These are phyloP conservation scores for Arthromyces matolae DNA, from an alignment of 768 basidiomycete genomes.

Conservation along the genomic window DNA sequence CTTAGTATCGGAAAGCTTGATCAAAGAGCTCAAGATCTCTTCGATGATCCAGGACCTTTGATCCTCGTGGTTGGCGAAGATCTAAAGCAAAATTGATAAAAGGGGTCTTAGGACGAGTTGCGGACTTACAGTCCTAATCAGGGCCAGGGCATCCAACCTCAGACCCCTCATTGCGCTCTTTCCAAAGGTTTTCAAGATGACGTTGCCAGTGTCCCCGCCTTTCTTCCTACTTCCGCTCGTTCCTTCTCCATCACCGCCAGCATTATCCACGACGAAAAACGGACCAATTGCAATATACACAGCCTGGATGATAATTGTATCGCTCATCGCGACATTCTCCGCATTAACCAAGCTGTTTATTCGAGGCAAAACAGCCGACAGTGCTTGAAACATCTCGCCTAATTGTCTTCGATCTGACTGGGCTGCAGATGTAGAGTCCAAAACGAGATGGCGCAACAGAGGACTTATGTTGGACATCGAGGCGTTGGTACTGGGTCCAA, in stretches of 20 bases:
- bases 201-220: constrained; percentile 54
- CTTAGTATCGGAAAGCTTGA: constrained; percentile 85
- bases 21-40: constrained; percentile 87
- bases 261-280: constrained; percentile 84
- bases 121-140: constrained; percentile 76
- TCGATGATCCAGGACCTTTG: constrained; percentile 98
- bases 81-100: constrained; percentile 39
- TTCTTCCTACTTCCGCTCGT: constrained; percentile 32
- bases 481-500: constrained; percentile 16
- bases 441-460: constrained; percentile 50
- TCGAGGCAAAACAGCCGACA: constrained; percentile 68
- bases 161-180: constrained; percentile 79
- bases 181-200: constrained; percentile 66
- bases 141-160: constrained; percentile 73
- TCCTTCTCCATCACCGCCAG: constrained; percentile 46
- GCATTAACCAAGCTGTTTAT: constrained; percentile 73
- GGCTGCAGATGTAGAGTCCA: constrained; percentile 33
- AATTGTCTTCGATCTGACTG: constrained; percentile 44
- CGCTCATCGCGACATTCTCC: constrained; percentile 77
- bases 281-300: constrained; percentile 94
- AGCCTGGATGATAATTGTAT: constrained; percentile 85
- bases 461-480: constrained; percentile 38
- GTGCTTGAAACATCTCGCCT: constrained; percentile 68
- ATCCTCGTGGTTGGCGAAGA: constrained; percentile 86
- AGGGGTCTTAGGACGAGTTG: not conserved